Evolutionary conservation across 2,329 filamentous ascomycete species (phyloP), one percentile per base, ranked within the genome.

Genomic region (Epichloe glyceriae): DNA sequence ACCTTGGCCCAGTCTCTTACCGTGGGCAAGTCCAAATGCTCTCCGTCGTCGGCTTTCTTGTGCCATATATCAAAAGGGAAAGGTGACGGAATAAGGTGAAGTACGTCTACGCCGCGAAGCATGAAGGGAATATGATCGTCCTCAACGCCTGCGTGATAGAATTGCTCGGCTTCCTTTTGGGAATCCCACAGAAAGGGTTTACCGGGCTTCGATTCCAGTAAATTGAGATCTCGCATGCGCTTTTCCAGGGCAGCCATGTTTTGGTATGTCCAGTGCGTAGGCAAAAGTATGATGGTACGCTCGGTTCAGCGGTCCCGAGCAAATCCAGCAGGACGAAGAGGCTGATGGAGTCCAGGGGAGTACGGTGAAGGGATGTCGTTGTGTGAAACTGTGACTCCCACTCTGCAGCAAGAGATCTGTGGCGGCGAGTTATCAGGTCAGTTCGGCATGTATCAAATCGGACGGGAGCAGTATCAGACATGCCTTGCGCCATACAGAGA

Each of bases 121-220:
- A 97, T 81, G 60, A 98, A 98, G 0, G 93, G 93, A 5, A 96
- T 66, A 64, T 98, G 93, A 61, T 98, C 93, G 63, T 98, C 93
- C 55, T 82, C 75, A 10, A 95, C 79, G 53, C 67, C 80, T 44
- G 64, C 73, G 50, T 62, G 64, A 60, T 43, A 17, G 20, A 86
- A 76, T 35, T 70, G 65, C 46, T 71, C 61, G 1, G 65, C 55
- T 22, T 62, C 64, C 64, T 83, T 87, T 19, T 73, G 69, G 1
- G 70, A 62, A 41, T 94, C 84, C 6, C 75, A 70, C 4, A 96
- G 70, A 62, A 95, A 95, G 0, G 67, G 63, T 1, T 45, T 42
- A 2, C 33, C 49, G 0, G 76, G 62, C 53, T 69, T 65, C 37
- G 84, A 82, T 62, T 86, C 82, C 54, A 91, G 78, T 35, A 85